Conservation (phyloP, 495 filamentous ascomycete species). For the Parathielavia hyrcaniae region DNA sequence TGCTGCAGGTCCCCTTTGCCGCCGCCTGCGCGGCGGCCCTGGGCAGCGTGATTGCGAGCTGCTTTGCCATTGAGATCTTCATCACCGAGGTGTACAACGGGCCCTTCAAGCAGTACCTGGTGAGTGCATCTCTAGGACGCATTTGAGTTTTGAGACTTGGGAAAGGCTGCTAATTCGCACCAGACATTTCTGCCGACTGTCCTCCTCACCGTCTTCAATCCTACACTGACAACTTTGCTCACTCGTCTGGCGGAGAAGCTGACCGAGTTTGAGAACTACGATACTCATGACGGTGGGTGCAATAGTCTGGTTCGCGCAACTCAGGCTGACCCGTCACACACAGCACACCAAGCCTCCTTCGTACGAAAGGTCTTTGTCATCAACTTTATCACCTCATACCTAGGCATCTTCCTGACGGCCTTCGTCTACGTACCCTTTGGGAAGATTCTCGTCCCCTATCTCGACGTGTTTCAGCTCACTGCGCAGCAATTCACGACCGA, state of each 20-base stretch:
- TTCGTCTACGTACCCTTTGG: constrained; percentile 98
- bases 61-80: constrained; percentile 94
- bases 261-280: constrained; percentile 87
- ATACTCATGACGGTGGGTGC: constrained; percentile 59
- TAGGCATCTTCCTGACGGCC: constrained; percentile 84
- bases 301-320: neutral
- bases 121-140: constrained; percentile 43
- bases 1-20: constrained; percentile 86
- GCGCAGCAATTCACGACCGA: constrained; percentile 67
- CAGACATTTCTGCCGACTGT: constrained; percentile 85
- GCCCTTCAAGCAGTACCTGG: constrained; percentile 77
- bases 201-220: constrained; percentile 72
- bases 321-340: constrained; percentile 14
- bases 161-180: constrained; percentile 28
- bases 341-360: constrained; percentile 66
- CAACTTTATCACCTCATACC: constrained; percentile 96
- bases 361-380: constrained; percentile 89
- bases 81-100: constrained; percentile 91
- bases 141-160: neutral
- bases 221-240: constrained; percentile 69
- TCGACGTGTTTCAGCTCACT: constrained; percentile 78
- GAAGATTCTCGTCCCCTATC: constrained; percentile 75
- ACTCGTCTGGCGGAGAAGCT: constrained; percentile 70
- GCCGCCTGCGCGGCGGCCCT: constrained; percentile 60
- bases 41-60: constrained; percentile 74